Evolutionary conservation across 768 basidiomycete genomes (phyloP), one percentile per base, ranked within the genome.

Genomic region (Kwoniella heveanensis): DNA sequence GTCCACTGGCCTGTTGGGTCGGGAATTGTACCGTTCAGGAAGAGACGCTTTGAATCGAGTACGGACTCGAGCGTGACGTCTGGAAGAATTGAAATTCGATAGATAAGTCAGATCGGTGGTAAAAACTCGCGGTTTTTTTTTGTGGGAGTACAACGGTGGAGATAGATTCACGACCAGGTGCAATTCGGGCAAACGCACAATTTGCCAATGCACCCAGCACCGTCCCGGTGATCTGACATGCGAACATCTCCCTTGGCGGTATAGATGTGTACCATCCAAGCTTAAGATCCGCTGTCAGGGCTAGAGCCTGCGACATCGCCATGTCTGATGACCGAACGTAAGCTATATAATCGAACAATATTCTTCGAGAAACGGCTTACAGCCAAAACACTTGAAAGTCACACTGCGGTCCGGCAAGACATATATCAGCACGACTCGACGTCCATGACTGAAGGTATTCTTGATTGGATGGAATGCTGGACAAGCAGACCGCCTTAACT

Each of bases 1-100:
- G 76, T 76, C 80, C 80, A 80, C 67, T 80, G 72, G 17, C 72
- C 72, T 25, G 76, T 80, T 1, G 77, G 80, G 57, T 80, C 79
- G n/a, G 67, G 52, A 0, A 68, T 37, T 2, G 69, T 72, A 10
- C 80, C 80, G 54, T 80, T 74, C 1, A 81, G 70, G 54, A 70
- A 81, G 10, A 69, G 61, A 19, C 72, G 61, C 57, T 81, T 81
- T 1, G 70, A 62, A 10, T 64, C 54, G 27, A 81, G 70, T 5
- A 81, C 78, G n/a, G 71, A 71, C 13, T 72, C 68, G 0, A 81
- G 68, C 2, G 76, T 77, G 46, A 72, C 62, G 57, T 78, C 73
- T 73, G 39, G 1, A 22, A 29, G n/a, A 24, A 30, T 2, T 5
- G 26, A 26, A 8, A 6, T 15, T 32, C 13, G 53, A 25, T 21